A percentile compares a stretch with the other conserved stretches of the same genome.
These are phyloP conservation scores for Halophytophthora batemanensis DNA, from an alignment of 352 stramenopile species.

Conservation along the genomic window DNA sequence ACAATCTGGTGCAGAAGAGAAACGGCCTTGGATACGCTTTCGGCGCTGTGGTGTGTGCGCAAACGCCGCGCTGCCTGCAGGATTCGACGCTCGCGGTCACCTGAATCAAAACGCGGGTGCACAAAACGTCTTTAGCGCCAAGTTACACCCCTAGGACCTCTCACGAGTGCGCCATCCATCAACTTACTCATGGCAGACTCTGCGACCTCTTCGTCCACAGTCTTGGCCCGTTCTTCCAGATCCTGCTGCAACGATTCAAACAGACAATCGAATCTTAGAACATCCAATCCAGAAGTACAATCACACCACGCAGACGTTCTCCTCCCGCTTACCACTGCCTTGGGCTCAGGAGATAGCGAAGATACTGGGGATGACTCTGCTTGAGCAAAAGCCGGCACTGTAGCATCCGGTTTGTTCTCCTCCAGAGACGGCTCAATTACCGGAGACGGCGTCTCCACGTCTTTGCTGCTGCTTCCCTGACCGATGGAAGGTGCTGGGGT, in stretches of 20 bases:
- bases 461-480: too few relatives aligned
- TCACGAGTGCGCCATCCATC: neutral
- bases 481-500: too few relatives aligned
- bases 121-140: too few relatives aligned
- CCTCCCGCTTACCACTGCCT: too few relatives aligned
- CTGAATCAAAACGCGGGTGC: too few relatives aligned
- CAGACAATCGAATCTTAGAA: neutral
- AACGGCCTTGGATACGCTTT: constrained; percentile 32
- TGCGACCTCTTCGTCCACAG: constrained; percentile 20
- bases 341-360: too few relatives aligned
- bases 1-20: constrained; percentile 67
- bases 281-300: neutral
- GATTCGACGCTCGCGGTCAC: constrained; percentile 57
- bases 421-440: too few relatives aligned
- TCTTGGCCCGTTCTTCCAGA: constrained; percentile 6
- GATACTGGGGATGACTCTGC: too few relatives aligned
- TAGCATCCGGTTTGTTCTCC: too few relatives aligned
- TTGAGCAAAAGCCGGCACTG: too few relatives aligned
- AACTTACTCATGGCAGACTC: constrained; percentile 49
- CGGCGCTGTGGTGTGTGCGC: constrained; percentile 23
- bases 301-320: too few relatives aligned
- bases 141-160: constrained; percentile 4
- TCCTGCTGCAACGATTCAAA: neutral
- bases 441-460: too few relatives aligned
- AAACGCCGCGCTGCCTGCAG: constrained; percentile 39